Evolutionary conservation across 2,329 filamentous ascomycete species (phyloP), one percentile per base, ranked within the genome.

Genomic region (Aspergillus pseudotamarii): DNA sequence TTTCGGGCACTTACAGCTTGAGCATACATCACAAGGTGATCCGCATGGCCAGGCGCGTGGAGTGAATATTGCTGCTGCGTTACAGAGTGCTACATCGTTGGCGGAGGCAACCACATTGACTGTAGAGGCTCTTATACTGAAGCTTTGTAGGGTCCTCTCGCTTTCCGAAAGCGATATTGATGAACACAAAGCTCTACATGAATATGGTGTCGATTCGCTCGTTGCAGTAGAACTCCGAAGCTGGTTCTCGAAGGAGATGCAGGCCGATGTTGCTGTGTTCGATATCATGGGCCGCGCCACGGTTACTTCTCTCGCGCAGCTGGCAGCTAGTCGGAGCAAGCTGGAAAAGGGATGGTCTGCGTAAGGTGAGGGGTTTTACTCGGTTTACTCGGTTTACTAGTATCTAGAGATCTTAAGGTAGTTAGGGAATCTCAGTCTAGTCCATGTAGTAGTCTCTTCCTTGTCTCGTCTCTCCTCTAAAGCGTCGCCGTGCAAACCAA

Each of bases 81-180:
- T 64, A 6, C 55, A 48, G 28, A 57, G 16, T 16, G 62, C 62
- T 6, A 21, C 36, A 34, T 58, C 62, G 1, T 26, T 45, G n/a
- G 46, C 32, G 3, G 65, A 65, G 14, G 57, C 57, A 10, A 50
- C 59, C 0, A 61, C 68, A 30, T 2, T 70, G 63, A 0, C 74
- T 71, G 0, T 60, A 79, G 4, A 65, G 65, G 0, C 59, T 58
- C 4, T 51, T 9, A 51, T 28, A 5, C n/a, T 51, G 28, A 79
- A 76, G 48, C 68, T 81, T 3, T 70, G 73, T 2, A 68, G 71
- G 6, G 73, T 75, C n/a, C 72, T 81, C 63, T 68, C 71, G 26
- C 71, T 79, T 1, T 59, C 72, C 5, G 62, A 66, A n/a, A 64
- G 66, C 4, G 76, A 79, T 4, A 64, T 79, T 16, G 73, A 76